Evolutionary conservation across 2,329 filamentous ascomycete species (phyloP).

Genomic region (Talaromyces sp.): DNA sequence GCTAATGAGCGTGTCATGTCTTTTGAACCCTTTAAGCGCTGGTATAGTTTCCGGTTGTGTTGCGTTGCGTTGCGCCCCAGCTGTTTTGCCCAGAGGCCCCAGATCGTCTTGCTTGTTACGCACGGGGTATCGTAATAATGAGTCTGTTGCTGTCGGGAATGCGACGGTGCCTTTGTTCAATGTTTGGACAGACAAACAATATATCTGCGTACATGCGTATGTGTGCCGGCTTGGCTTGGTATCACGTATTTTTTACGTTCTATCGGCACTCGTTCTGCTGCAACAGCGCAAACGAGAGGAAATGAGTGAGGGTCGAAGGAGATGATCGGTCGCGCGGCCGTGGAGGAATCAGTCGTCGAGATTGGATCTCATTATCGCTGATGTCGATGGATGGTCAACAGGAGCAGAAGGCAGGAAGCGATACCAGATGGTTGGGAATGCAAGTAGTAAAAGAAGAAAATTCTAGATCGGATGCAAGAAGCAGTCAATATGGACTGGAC

Average conservation of each 20-base stretch:
- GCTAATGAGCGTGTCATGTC: conserved; percentile 3
- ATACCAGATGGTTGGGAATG: background rate
- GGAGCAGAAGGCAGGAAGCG: background rate
- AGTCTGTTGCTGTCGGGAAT: background rate
- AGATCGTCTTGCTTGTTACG: background rate
- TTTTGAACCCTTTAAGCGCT: background rate
- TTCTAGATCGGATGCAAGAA: background rate
- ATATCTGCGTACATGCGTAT: no score
- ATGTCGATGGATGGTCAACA: background rate
- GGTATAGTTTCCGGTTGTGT: background rate
- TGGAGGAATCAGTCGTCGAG: background rate
- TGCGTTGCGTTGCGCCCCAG: background rate
- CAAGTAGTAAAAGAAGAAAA: background rate
- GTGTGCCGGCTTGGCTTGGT: background rate
- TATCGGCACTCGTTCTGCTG: background rate
- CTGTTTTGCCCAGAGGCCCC: background rate
- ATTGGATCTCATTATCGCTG: background rate
- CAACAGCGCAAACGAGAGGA: background rate
- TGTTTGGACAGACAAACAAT: no score
- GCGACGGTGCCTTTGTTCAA: background rate
- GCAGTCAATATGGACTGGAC: background rate
- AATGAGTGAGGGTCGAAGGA: background rate
- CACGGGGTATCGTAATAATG: background rate
- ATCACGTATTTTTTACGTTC: background rate
- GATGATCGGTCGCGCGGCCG: background rate